Evolutionary conservation across 805 yeast species (phyloP), one percentile per base, ranked within the genome.

Genomic region (Sungouiozyma ichnusensis): DNA sequence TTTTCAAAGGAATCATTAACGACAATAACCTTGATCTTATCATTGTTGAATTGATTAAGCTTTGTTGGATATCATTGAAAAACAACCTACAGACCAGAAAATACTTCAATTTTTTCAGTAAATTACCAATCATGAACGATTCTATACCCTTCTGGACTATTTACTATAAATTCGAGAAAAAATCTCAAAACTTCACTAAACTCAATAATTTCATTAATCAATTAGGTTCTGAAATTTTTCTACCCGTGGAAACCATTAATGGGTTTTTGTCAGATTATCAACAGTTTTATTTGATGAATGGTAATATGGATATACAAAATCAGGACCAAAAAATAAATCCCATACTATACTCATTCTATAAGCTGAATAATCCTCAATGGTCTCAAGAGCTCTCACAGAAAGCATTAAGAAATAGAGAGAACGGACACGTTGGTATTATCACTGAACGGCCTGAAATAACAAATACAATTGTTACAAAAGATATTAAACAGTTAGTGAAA

Each of bases 111-210:
- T 46, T 43, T 16, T 64, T 54, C 42, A 44, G 59, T 16, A 58
- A 51, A 17, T 40, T 47, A 17, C 49, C 51, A 5, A 38, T 47
- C 9, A 52, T 79, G 13, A 60, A 60, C 36, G 52, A 62, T 4
- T 71, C 77, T 1, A 58, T 59, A 4, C 51, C 67, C 16, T 82
- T 78, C 50, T 81, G 87, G 87, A 53, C 59, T 9, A 68, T 70
- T 33, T 77, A 63, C 45, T 69, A 80, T 46, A 72, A 74, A 37
- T 76, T 72, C 50, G 81, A 79, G 46, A 68, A 66, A 17, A 41
- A 50, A 1, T 65, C 65, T 38, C 60, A 65, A 16, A 76, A 77
- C 45, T 60, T 67, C 24, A 54, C 55, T 19, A 73, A 74, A 45
- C 47, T 79, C 19, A 59, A 66, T 16, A 66, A 61, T 35, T 63